Base-by-base conservation (phyloP, 2,329 filamentous ascomycete species). In the Orbilia ellipsospora region DNA sequence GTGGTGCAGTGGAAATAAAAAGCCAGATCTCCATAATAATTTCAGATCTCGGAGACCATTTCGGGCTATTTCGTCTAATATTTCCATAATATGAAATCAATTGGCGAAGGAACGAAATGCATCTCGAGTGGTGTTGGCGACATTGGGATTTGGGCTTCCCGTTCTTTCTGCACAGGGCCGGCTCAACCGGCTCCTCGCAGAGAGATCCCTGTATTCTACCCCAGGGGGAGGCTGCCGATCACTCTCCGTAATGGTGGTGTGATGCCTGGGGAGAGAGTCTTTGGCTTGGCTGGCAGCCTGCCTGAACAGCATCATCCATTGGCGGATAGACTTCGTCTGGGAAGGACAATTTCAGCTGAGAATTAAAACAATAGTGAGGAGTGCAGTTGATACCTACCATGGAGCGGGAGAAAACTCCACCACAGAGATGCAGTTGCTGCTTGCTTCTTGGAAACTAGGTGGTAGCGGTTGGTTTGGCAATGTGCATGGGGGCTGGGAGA, bases 331-430 rank as follows among this genome's bases (percentile, higher is more conserved):
- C 31, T 15, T 28, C 56, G 56, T 15, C 16, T 48, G 13, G 44
- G 26, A 40, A 65, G 68, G 60, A 44, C 55, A 73, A 73, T 66
- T 74, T 74, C 69, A 74, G 69, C 57, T 74, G 66, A 70, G 26
- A 20, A 28, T 2, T 36, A 48, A 31, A 56, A 8, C 12, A 44
- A 36, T 7, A 8, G 7, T n/a, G 40, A 23, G 60, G 52, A 66
- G 23, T 48, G 36, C 55, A 50, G 55, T 59, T 59, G 62, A 52
- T 61, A 54, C 61, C 66, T 73, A 73, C 55, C 23, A 23, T 23
- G 23, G 48, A 63, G 13, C 8, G 44, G 44, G 44, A 48, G 44
- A 18, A 48, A 15, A 10, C 31, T 36, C 31, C 10, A n/a, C 13
- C 1, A 13, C 6, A 48, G 44, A 48, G 13, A 6, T 36, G 44